These are phyloP conservation scores for Acanthamoeba castellanii DNA, from an alignment of 208 protist genomes.

Conservation along the genomic window DNA sequence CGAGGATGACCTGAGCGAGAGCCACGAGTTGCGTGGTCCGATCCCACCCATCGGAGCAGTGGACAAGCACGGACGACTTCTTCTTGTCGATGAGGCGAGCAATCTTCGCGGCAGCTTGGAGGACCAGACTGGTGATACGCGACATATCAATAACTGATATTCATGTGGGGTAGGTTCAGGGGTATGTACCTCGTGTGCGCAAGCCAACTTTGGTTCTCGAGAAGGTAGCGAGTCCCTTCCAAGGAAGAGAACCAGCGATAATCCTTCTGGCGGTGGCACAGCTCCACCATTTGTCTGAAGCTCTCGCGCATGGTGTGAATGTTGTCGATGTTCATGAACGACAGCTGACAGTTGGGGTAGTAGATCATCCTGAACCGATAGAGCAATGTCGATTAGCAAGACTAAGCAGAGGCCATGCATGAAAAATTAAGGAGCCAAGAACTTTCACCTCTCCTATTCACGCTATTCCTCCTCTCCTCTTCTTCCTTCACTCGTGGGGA, in stretches of 20 bases:
- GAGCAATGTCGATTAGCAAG: not conserved
- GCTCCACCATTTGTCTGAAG: conserved; percentile 81
- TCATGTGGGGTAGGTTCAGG: not conserved
- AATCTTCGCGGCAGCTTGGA: conserved; percentile 75
- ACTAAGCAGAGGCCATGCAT: not conserved
- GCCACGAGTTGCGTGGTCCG: conserved; percentile 93
- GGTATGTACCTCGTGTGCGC: conserved; percentile 49
- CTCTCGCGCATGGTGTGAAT: conserved; percentile 89
- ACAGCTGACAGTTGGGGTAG: conserved; percentile 68
- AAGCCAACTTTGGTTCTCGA: conserved; percentile 68
- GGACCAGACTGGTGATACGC: conserved; percentile 59
- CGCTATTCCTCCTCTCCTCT: no score
- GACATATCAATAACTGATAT: not conserved
- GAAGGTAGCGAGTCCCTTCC: conserved; percentile 70
- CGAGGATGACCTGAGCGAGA: conserved; percentile 93
- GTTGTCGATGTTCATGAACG: conserved; percentile 88
- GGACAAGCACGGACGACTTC: conserved; percentile 72
- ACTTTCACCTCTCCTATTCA: no score
- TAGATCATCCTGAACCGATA: conserved; percentile 67
- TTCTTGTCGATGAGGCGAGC: conserved; percentile 78
- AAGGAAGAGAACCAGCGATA: conserved; percentile 74
- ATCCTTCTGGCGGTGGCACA: conserved; percentile 62
- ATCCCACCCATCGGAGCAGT: conserved; percentile 95
- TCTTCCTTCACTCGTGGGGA: conserved; percentile 33
- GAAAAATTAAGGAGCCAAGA: not conserved